These are phyloP conservation scores for Dujonia santamariae DNA, from an alignment of 1,139 yeast genomes.

Conservation along the genomic window DNA sequence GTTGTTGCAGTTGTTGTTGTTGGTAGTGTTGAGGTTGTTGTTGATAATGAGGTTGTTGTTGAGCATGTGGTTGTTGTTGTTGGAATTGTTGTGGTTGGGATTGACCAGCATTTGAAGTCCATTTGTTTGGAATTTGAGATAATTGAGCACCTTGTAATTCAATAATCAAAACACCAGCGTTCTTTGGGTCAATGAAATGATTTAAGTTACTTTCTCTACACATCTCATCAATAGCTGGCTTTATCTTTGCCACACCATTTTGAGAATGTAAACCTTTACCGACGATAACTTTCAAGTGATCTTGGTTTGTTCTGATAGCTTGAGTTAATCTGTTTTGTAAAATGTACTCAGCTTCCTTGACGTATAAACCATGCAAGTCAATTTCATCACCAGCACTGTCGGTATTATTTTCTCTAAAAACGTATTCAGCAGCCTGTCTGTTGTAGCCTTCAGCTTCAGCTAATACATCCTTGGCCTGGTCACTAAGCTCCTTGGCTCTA, in stretches of 20 bases:
- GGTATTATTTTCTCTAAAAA: constrained; percentile 81
- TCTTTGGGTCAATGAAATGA: constrained; percentile 62
- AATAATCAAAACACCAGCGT: constrained; percentile 77
- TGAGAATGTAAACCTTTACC: constrained; percentile 92
- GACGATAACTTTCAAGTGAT: constrained; percentile 65
- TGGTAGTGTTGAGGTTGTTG: constrained; percentile 19
- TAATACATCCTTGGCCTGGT: constrained; percentile 58
- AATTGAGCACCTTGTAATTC: constrained; percentile 45
- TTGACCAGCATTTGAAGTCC: constrained; percentile 31
- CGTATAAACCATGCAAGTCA: constrained; percentile 88
- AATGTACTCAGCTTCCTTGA: constrained; percentile 81
- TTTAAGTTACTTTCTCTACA: constrained; percentile 64
- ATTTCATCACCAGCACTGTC: constrained; percentile 84
- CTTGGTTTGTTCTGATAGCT: constrained; percentile 59
- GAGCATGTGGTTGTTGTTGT: constrained; percentile 27
- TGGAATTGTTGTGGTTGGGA: constrained; percentile 25
- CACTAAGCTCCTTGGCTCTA: constrained; percentile 71
- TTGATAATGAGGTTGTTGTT: constrained; percentile 18
- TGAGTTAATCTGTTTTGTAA: constrained; percentile 72
- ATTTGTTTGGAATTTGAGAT: constrained; percentile 48
- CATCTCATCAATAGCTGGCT: constrained; percentile 82
- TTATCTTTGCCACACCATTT: constrained; percentile 79
- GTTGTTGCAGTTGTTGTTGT: constrained; percentile 26
- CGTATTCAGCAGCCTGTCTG: constrained; percentile 85
- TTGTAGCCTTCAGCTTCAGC: constrained; percentile 67